phyloP scores from a whole-genome alignment of 352 stramenopile genomes.

The Globisporangium camurandrum region DNA sequence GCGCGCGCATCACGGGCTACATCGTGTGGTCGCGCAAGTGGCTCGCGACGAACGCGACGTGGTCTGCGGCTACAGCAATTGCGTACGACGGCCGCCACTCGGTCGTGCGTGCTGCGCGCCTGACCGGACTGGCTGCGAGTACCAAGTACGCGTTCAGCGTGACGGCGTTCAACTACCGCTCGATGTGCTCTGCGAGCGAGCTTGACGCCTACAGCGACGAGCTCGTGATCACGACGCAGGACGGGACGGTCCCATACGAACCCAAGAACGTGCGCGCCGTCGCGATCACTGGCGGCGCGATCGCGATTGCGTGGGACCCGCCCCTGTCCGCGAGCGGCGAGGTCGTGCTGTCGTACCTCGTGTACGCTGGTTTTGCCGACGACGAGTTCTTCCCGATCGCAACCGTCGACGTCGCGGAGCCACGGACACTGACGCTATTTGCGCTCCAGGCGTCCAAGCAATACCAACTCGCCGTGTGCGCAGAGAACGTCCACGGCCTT shows the following conservation, averaged over 20 bases:
- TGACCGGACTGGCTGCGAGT: slow-evolving; percentile 25
- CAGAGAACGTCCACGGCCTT: slow-evolving; percentile 25
- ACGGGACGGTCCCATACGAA: slow-evolving; percentile 26
- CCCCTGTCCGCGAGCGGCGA: slow-evolving; percentile 30
- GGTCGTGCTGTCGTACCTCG: slow-evolving; percentile 21
- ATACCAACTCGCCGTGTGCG: slow-evolving; percentile 33
- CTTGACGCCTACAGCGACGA: slow-evolving; percentile 19
- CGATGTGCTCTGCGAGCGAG: slow-evolving; percentile 25
- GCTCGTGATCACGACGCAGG: slow-evolving; percentile 27
- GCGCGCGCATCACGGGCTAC: slow-evolving; percentile 39
- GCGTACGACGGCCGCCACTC: slow-evolving; percentile 36
- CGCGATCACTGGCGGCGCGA: slow-evolving; percentile 28
- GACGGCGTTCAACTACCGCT: slow-evolving; percentile 34
- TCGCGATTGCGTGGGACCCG: slow-evolving; percentile 35
- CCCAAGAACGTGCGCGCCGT: slow-evolving; percentile 25
- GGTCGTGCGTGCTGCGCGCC: slow-evolving; percentile 9
- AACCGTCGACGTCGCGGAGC: slow-evolving; percentile 5
- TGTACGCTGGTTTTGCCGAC: slow-evolving; percentile 14
- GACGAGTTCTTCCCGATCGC: slow-evolving; percentile 11
- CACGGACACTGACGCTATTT: slow-evolving; percentile 15
- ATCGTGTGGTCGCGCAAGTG: slow-evolving; percentile 17
- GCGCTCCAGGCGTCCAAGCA: slow-evolving; percentile 15
- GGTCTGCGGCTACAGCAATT: slow-evolving; percentile 17
- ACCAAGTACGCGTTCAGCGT: slow-evolving; percentile 44
- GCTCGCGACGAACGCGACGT: slow-evolving; percentile 18